These are phyloP conservation scores for Drechslerella dactyloides DNA, from an alignment of 2,329 filamentous ascomycete species.

Conservation along the genomic window DNA sequence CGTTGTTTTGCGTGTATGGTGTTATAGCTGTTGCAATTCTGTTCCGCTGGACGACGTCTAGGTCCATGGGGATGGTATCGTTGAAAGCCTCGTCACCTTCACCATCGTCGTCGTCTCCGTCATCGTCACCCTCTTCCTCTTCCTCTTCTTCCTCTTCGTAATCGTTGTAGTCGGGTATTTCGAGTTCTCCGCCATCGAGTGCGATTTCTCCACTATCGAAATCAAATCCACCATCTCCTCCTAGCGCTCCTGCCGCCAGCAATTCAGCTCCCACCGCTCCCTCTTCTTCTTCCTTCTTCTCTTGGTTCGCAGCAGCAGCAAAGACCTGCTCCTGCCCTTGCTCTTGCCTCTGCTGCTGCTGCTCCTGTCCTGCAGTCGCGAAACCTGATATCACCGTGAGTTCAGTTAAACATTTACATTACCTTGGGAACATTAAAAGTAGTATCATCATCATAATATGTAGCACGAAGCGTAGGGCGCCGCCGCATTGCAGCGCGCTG, in stretches of 20 bases:
- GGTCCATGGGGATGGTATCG: conserved; percentile 55
- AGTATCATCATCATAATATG: conserved; percentile 6
- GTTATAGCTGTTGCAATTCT: conserved; percentile 57
- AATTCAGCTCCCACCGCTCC: conserved; percentile 63
- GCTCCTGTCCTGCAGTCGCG: conserved; percentile 43
- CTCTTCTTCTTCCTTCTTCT: conserved; percentile 8
- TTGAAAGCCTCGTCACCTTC: conserved; percentile 57
- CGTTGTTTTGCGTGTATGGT: conserved; percentile 61
- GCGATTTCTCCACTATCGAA: conserved; percentile 58
- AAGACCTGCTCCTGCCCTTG: conserved; percentile 8
- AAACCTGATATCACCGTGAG: conserved; percentile 51
- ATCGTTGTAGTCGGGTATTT: conserved; percentile 57
- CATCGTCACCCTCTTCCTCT: conserved; percentile 8
- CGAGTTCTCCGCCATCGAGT: too few species aligned
- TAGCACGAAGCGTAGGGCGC: not conserved
- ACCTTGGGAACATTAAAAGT: conserved; percentile 43
- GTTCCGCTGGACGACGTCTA: conserved; percentile 58
- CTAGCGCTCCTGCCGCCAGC: conserved; percentile 38
- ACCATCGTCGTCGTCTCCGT: conserved; percentile 62
- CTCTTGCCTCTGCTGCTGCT: conserved; percentile 53
- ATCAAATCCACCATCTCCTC: conserved; percentile 60
- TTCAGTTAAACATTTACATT: conserved; percentile 48
- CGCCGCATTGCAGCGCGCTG: not conserved
- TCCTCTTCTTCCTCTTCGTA: conserved; percentile 57
- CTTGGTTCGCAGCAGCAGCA: conserved; percentile 2